Evolutionary conservation across 23 red algal species (phyloP).

Genomic region (Gracilariopsis chorda): DNA sequence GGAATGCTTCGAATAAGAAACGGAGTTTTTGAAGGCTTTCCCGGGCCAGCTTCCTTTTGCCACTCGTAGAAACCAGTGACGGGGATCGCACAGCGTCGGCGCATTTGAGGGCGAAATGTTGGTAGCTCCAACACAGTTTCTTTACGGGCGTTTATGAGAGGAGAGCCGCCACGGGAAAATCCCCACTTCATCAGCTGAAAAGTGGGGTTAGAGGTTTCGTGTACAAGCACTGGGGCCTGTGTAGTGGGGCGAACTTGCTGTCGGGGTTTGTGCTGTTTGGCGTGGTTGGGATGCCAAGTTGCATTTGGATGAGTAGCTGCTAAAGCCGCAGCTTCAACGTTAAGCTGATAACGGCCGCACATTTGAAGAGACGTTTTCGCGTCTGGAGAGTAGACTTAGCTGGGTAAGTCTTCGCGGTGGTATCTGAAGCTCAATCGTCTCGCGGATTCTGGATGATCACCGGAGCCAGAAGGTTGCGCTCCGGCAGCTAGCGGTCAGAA

Average conservation of each 20-base stretch:
- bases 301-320: not conserved
- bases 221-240: conserved; percentile 8
- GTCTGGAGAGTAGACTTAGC: no score
- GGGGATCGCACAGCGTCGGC: conserved; percentile 37
- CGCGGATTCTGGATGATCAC: no score
- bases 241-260: conserved; percentile 50
- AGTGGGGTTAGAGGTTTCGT: not conserved
- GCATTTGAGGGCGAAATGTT: conserved; percentile 19
- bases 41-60: conserved; percentile 12
- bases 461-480: no score
- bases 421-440: no score
- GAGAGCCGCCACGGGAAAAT: not conserved
- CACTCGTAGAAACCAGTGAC: conserved; percentile 54
- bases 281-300: conserved; percentile 8
- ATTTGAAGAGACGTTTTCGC: not conserved
- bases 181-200: not conserved
- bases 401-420: no score
- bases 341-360: conserved; percentile 55
- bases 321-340: not conserved
- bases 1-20: not conserved
- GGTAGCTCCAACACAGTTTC: conserved; percentile 40
- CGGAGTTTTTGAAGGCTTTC: not conserved
- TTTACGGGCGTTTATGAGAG: conserved; percentile 42
- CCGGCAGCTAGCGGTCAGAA: no score
- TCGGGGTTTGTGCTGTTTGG: conserved; percentile 18